These are phyloP conservation scores for Geosmithia putterillii DNA, from an alignment of 2,329 filamentous ascomycete species.

Conservation along the genomic window DNA sequence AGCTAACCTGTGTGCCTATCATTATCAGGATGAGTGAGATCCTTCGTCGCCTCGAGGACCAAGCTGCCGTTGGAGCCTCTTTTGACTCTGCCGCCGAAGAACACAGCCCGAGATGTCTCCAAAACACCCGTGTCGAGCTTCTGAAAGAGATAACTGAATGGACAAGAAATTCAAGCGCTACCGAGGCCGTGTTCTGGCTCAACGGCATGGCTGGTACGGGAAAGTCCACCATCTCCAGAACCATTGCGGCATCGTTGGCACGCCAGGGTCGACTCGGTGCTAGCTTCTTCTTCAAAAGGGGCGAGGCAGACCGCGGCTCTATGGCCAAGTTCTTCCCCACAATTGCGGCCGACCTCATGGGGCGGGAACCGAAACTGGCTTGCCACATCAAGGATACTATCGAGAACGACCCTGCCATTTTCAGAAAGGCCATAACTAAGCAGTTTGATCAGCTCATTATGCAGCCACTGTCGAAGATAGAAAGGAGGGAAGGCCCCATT, in stretches of 20 bases:
- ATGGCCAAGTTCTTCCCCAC: background rate
- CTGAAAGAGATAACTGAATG: background rate
- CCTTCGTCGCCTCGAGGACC: background rate
- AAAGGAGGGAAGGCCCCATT: background rate
- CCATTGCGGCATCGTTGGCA: background rate
- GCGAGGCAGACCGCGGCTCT: background rate
- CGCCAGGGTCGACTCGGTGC: background rate
- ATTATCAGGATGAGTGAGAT: too few species aligned
- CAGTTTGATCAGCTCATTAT: constrained; percentile 5
- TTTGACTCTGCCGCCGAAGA: background rate
- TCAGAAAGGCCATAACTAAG: background rate
- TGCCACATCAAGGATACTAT: background rate
- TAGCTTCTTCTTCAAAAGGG: constrained; percentile 7
- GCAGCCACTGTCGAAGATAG: background rate
- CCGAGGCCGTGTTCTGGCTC: constrained; percentile 1
- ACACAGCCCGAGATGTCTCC: background rate
- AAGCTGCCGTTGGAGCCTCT: background rate
- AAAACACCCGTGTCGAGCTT: background rate
- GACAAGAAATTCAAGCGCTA: background rate
- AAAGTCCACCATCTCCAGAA: constrained; percentile 2
- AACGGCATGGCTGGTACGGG: constrained; percentile 3
- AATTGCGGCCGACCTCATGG: background rate
- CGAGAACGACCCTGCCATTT: background rate
- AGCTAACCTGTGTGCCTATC: too few species aligned
- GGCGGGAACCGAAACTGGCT: background rate